Evolutionary conservation across 495 filamentous ascomycete genomes (phyloP).

Genomic region (Neurospora intermedia): DNA sequence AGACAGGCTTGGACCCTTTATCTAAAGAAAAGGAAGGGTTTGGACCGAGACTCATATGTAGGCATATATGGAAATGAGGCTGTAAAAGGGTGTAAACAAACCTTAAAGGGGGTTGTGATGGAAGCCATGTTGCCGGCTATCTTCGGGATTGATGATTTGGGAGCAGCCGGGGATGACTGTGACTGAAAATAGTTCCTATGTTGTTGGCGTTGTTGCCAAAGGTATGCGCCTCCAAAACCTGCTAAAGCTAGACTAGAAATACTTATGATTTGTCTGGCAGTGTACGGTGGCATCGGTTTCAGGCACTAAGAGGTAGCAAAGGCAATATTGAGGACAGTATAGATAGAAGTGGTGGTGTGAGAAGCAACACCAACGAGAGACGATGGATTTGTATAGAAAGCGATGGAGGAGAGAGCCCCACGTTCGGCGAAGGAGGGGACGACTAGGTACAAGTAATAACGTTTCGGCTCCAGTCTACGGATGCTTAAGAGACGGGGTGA

Average conservation of each 20-base stretch:
- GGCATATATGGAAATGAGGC: background rate
- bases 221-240: constrained; percentile 12
- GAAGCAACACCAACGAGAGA: background rate
- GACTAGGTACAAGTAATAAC: background rate
- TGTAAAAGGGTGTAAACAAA: constrained; percentile 10
- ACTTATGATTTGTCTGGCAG: constrained; percentile 7
- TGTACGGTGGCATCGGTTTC: background rate
- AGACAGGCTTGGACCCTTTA: background rate
- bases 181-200: background rate
- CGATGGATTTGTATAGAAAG: background rate
- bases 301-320: background rate
- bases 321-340: background rate
- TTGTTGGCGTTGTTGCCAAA: constrained; percentile 6
- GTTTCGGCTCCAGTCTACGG: background rate
- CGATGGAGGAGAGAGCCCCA: background rate
- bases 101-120: constrained; percentile 35
- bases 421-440: background rate
- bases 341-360: background rate
- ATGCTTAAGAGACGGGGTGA: background rate
- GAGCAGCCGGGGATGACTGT: background rate
- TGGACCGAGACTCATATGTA: background rate
- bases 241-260: constrained; percentile 10
- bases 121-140: constrained; percentile 15
- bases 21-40: background rate
- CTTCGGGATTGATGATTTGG: background rate